phyloP scores from a whole-genome alignment of 345 rosid genomes.

The Arabis hirsuta region DNA sequence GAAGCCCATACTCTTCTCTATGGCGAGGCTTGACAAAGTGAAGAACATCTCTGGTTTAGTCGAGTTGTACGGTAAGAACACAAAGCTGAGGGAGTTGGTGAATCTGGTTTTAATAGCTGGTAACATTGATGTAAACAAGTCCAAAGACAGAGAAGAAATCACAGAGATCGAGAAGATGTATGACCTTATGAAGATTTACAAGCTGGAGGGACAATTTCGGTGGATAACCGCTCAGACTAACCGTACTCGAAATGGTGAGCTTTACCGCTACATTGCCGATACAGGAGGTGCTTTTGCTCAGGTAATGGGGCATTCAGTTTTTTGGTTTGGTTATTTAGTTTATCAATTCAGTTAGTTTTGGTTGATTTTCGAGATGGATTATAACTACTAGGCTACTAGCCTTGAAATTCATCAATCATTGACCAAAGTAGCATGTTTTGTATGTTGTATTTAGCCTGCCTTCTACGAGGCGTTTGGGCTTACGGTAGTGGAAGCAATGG shows the following conservation, averaged over 20 bases:
- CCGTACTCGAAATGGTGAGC: conserved; percentile 94
- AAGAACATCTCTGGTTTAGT: conserved; percentile 94
- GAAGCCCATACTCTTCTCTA: conserved; percentile 91
- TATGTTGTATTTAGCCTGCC: conserved; percentile 69
- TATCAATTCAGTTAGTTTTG: background rate
- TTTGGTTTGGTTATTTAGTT: background rate
- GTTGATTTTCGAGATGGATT: background rate
- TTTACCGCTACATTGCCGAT: conserved; percentile 91
- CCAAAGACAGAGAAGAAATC: conserved; percentile 96
- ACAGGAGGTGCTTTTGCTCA: conserved; percentile 90
- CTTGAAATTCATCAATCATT: background rate
- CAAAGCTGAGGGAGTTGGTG: conserved; percentile 76
- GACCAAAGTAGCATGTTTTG: background rate
- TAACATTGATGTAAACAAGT: conserved; percentile 73
- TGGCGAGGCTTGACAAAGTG: conserved; percentile 95
- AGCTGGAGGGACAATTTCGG: conserved; percentile 85
- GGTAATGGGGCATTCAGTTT: conserved; percentile 44
- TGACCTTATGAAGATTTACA: conserved; percentile 61
- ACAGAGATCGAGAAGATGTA: conserved; percentile 91
- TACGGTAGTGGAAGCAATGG: conserved; percentile 97
- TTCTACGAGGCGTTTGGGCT: conserved; percentile 99
- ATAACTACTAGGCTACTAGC: background rate
- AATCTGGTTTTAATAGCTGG: conserved; percentile 95
- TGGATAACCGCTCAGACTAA: conserved; percentile 94
- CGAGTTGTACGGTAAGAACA: conserved; percentile 72